These are phyloP conservation scores for Plenodomus lindquistii DNA, from an alignment of 2,329 filamentous ascomycete genomes.

Conservation along the genomic window DNA sequence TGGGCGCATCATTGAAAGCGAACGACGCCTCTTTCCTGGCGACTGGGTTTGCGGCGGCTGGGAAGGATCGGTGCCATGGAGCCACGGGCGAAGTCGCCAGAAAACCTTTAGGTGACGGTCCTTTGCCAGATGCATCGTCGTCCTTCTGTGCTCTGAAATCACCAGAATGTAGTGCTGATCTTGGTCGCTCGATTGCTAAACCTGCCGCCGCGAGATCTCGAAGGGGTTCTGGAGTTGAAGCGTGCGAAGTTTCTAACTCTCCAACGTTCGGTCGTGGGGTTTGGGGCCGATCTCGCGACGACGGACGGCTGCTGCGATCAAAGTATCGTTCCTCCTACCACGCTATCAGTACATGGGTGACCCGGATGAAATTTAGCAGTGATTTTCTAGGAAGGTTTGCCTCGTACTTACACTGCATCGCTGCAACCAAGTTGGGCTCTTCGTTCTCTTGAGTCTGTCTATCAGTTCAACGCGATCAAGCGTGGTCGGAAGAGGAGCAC, in stretches of 20 bases:
- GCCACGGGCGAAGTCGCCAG: conserved; percentile 58
- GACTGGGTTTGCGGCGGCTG: conserved; percentile 39
- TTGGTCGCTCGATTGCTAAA: conserved; percentile 74
- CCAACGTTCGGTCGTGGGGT: conserved; percentile 42
- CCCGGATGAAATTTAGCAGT: not conserved
- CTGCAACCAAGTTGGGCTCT: conserved; percentile 73
- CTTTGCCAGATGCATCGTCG: conserved; percentile 17
- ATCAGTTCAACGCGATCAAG: conserved; percentile 78
- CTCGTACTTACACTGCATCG: conserved; percentile 55
- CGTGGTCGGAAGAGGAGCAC: conserved; percentile 25
- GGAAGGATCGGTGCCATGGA: conserved; percentile 59
- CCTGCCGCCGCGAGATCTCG: conserved; percentile 38
- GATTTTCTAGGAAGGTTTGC: not conserved
- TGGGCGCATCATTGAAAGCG: conserved; percentile 16
- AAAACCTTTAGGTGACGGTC: conserved; percentile 13
- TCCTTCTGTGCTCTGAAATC: conserved; percentile 60
- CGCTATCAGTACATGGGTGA: conserved; percentile 16
- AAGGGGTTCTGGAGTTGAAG: conserved; percentile 29
- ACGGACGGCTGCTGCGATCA: conserved; percentile 18
- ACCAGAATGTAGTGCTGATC: conserved; percentile 70
- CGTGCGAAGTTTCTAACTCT: conserved; percentile 42
- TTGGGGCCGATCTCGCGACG: conserved; percentile 32
- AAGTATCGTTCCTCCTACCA: conserved; percentile 19
- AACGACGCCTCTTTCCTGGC: conserved; percentile 18
- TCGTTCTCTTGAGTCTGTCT: conserved; percentile 76